Evolutionary conservation across 2,329 filamentous ascomycete species (phyloP).

Genomic region (Atkinsonella hypoxylon): DNA sequence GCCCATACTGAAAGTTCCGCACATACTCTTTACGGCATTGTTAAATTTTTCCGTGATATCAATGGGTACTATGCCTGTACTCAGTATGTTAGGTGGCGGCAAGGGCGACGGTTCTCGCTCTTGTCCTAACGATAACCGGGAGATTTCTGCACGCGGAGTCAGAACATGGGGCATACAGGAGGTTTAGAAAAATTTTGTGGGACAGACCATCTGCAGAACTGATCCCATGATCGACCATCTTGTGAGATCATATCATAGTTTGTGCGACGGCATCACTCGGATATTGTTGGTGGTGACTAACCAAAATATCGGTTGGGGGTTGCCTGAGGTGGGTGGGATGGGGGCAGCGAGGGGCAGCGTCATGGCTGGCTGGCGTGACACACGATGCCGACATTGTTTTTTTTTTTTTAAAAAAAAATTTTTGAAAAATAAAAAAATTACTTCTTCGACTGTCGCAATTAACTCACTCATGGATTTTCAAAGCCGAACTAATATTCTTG

Average conservation of each 20-base stretch:
- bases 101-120: slow-evolving; percentile 18
- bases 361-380: neutral
- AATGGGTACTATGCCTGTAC: slow-evolving; percentile 39
- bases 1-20: neutral
- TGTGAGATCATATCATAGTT: slow-evolving; percentile 5
- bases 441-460: too few species aligned
- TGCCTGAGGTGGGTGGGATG: slow-evolving; percentile 3
- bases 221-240: slow-evolving; percentile 24
- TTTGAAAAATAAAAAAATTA: too few species aligned
- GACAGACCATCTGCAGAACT: slow-evolving; percentile 23
- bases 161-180: slow-evolving; percentile 11
- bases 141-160: slow-evolving; percentile 24
- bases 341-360: slow-evolving; percentile 1
- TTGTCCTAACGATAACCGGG: slow-evolving; percentile 28
- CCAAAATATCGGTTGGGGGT: neutral
- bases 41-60: slow-evolving; percentile 48
- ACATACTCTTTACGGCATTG: slow-evolving; percentile 39
- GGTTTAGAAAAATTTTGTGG: too few species aligned
- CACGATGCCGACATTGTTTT: too few species aligned
- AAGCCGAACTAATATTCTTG: too few species aligned
- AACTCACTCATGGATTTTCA: too few species aligned
- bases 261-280: slow-evolving; percentile 5
- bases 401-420: neutral
- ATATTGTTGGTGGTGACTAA: neutral
- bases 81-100: slow-evolving; percentile 28